Evolutionary conservation across 495 filamentous ascomycete genomes (phyloP).

Genomic region (Xylaria nigripes): DNA sequence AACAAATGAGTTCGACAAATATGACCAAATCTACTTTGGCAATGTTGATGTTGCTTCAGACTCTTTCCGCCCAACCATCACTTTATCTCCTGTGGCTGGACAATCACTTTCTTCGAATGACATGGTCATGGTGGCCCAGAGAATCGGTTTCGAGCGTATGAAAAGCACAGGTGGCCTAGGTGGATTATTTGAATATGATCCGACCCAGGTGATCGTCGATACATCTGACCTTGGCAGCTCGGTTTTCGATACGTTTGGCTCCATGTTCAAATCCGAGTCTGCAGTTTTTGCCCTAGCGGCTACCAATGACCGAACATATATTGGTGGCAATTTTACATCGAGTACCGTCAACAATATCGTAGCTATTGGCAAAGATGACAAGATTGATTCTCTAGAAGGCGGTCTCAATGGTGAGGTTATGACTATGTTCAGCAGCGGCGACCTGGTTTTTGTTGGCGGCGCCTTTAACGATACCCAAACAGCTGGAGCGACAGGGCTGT

Average conservation of each 20-base stretch:
- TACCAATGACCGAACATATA: slow-evolving; percentile 54
- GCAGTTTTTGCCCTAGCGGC: slow-evolving; percentile 55
- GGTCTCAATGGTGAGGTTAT: slow-evolving; percentile 77
- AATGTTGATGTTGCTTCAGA: slow-evolving; percentile 66
- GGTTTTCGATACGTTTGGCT: slow-evolving; percentile 63
- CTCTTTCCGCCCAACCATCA: slow-evolving; percentile 74
- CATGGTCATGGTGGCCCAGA: slow-evolving; percentile 76
- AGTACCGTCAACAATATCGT: slow-evolving; percentile 62
- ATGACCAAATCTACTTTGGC: slow-evolving; percentile 81
- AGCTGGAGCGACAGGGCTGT: slow-evolving; percentile 50
- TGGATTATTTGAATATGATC: slow-evolving; percentile 85
- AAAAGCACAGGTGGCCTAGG: slow-evolving; percentile 68
- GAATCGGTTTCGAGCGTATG: slow-evolving; percentile 67
- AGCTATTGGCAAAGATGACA: slow-evolving; percentile 55
- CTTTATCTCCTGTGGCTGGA: slow-evolving; percentile 57
- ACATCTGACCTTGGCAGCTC: slow-evolving; percentile 60
- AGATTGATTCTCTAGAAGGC: slow-evolving; percentile 50
- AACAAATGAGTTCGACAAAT: slow-evolving; percentile 91
- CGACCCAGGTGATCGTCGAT: slow-evolving; percentile 49
- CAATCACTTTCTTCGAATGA: slow-evolving; percentile 34
- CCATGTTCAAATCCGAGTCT: slow-evolving; percentile 54
- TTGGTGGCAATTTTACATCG: slow-evolving; percentile 79
- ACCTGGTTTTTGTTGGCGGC: slow-evolving; percentile 73
- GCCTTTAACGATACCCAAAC: slow-evolving; percentile 70
- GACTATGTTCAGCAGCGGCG: slow-evolving; percentile 56